Percentiles rank a stretch among this genome's conserved stretches.
Conservation (phyloP, 345 rosid species). For the Trapa bicornis region DNA sequence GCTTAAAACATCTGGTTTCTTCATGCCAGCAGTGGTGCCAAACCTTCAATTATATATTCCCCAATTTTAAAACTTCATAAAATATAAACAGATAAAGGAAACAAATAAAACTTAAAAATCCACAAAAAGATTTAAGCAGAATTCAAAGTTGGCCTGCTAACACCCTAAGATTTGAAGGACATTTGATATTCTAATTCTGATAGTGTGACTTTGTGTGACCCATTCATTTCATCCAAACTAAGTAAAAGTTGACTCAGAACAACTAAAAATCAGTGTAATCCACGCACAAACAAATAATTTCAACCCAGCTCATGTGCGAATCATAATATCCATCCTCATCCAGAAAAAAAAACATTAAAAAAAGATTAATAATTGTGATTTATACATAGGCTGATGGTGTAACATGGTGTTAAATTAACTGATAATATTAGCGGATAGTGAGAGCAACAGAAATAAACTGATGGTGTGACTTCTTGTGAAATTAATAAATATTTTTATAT, state of each 20-base stretch:
- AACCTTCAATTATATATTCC: slow-evolving; percentile 35
- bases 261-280: too few species aligned
- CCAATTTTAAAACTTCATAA: background rate
- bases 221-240: background rate
- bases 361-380: too few species aligned
- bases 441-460: background rate
- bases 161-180: background rate
- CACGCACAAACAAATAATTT: too few species aligned
- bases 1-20: slow-evolving; percentile 33
- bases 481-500: too few species aligned
- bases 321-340: too few species aligned
- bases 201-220: background rate
- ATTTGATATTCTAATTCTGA: background rate
- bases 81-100: background rate
- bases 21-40: slow-evolving; percentile 33
- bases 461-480: too few species aligned
- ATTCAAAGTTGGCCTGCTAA: background rate
- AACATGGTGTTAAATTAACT: too few species aligned
- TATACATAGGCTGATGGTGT: too few species aligned
- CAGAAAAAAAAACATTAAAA: too few species aligned
- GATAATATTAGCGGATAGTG: too few species aligned
- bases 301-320: too few species aligned
- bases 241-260: too few species aligned
- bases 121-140: background rate
- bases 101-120: background rate